phyloP scores from a whole-genome alignment of 78 protist species.

The Reticulomyxa filosa region DNA sequence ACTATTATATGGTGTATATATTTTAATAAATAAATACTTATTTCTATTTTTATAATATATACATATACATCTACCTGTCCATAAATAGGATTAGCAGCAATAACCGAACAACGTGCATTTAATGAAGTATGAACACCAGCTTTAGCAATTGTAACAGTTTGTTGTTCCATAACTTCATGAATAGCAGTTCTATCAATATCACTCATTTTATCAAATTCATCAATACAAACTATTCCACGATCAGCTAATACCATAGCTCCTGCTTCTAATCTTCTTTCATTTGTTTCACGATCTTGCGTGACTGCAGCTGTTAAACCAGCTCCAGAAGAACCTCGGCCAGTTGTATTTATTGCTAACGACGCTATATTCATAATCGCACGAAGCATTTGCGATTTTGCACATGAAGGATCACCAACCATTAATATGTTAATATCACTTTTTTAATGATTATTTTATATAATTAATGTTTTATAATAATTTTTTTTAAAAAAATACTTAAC shows the following conservation, averaged over 20 bases:
- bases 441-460: too few relatives aligned
- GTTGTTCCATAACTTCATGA: conserved; percentile 98
- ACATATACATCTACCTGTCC: too few relatives aligned
- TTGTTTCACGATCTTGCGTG: conserved; percentile 72
- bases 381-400: conserved; percentile 95
- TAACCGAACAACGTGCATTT: conserved; percentile 91
- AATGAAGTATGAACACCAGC: conserved; percentile 96
- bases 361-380: conserved; percentile 73
- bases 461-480: too few relatives aligned
- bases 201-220: conserved; percentile 96
- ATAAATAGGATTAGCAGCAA: conserved; percentile 98
- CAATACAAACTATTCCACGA: conserved; percentile 80
- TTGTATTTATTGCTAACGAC: conserved; percentile 86
- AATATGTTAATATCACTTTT: conserved; percentile 22
- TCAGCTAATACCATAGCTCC: conserved; percentile 99
- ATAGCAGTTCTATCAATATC: conserved; percentile 73
- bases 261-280: conserved; percentile 87
- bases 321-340: conserved; percentile 94
- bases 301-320: conserved; percentile 99
- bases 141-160: conserved; percentile 94
- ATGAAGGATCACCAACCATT: conserved; percentile 97
- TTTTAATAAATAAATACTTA: too few relatives aligned
- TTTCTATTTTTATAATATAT: too few relatives aligned
- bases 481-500: too few relatives aligned
- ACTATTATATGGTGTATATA: too few relatives aligned